Percentiles rank a stretch among this genome's conserved stretches.
Evolutionary conservation across 768 basidiomycete species (phyloP).

Genomic region (Leccinellum albellum): DNA sequence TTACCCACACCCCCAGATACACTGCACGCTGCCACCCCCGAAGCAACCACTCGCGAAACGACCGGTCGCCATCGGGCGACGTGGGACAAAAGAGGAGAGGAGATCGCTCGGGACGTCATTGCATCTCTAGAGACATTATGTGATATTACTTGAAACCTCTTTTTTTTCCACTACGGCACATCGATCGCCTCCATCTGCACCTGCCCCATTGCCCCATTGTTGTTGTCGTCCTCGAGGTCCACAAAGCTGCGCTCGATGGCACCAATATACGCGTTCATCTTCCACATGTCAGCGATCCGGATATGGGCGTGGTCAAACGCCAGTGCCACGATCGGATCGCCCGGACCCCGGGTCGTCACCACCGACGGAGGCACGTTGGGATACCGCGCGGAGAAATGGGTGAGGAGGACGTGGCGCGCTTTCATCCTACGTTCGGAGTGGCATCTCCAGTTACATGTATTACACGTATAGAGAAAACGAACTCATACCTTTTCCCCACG

Average conservation of each 20-base stretch:
- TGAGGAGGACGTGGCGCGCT: slow-evolving; percentile 81
- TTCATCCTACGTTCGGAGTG: slow-evolving; percentile 57
- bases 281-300: slow-evolving; percentile 79
- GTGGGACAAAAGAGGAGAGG: slow-evolving; percentile 36
- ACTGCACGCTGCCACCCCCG: slow-evolving; percentile 1
- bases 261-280: slow-evolving; percentile 70
- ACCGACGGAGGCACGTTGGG: slow-evolving; percentile 71
- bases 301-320: slow-evolving; percentile 81
- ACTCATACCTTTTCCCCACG: slow-evolving; percentile 61
- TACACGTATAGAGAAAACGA: neutral
- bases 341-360: slow-evolving; percentile 13
- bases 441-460: neutral
- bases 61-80: slow-evolving; percentile 6
- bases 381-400: slow-evolving; percentile 93
- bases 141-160: neutral
- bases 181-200: slow-evolving; percentile 11
- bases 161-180: slow-evolving; percentile 11
- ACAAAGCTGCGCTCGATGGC: slow-evolving; percentile 62
- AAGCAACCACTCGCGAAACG: slow-evolving; percentile 1
- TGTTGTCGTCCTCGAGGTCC: slow-evolving; percentile 49
- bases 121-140: slow-evolving; percentile 42
- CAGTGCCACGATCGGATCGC: slow-evolving; percentile 55
- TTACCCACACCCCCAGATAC: slow-evolving; percentile 22
- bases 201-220: neutral
- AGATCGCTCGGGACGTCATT: slow-evolving; percentile 48